Evolutionary conservation across 495 filamentous ascomycete genomes (phyloP), one percentile per base, ranked within the genome.

Genomic region (Emericellopsis terricola): DNA sequence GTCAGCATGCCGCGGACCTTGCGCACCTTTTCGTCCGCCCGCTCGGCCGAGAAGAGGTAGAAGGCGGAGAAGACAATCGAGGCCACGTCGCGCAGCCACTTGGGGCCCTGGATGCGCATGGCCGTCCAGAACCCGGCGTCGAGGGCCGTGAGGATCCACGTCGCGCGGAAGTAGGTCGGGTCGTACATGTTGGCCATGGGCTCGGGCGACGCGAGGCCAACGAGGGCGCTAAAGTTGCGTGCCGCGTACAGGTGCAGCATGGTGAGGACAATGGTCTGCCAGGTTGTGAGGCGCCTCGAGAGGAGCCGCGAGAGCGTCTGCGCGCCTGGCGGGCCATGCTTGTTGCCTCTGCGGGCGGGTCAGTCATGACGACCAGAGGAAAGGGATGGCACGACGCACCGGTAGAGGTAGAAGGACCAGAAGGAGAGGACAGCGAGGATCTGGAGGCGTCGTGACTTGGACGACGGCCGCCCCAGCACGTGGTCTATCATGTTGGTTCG

Each of bases 61-160:
- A 93, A 96, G 1, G 73, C 48, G 1, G 75, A 77, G 48, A 94
- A 96, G 15, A 80, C 62, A 15, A 97, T 63, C 40, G 78, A 84
- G 3, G 74, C 69, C 11, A 92, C 46, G 49, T 96, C 86, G 16
- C 82, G 65, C 13, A 91, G 48, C 78, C 79, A 84, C 44, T 82
- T 86, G n/a, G n/a, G n/a, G 35, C 63, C 69, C 30, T 68, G 69
- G 33, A 97, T 80, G 36, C 73, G 77, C 89, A 97, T 97, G 4
- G 89, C 91, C 0, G 84, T 92, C 89, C 89, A 97, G 53, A 94
- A 97, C 0, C 89, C 89, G 8, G 89, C 89, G 50, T 97, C 89
- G 37, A 97, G 53, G 0, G 83, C 89, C 0, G 89, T 97, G 26
- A 87, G 77, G 15, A 94, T 72, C 89, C 87, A 96, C 60, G 89